These are phyloP conservation scores for Aureobasidium sp. DNA, from an alignment of 2,329 filamentous ascomycete genomes.

Conservation along the genomic window DNA sequence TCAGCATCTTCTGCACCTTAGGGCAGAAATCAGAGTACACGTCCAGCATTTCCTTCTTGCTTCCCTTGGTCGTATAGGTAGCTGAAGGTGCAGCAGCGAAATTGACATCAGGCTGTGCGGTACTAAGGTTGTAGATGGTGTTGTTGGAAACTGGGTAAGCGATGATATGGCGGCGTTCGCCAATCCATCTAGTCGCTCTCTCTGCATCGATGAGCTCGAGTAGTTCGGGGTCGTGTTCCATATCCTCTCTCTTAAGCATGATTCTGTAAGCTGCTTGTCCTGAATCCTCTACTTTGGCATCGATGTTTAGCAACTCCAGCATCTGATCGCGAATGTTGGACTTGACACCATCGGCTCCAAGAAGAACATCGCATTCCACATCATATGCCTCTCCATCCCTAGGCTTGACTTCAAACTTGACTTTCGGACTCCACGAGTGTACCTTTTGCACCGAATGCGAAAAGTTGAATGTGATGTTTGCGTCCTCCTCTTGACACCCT, in stretches of 20 bases:
- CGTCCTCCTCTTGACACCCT: constrained; percentile 52
- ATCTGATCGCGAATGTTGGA: constrained; percentile 40
- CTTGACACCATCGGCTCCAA: constrained; percentile 42
- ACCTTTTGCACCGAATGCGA: constrained; percentile 48
- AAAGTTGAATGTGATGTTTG: constrained; percentile 61
- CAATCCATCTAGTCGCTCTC: constrained; percentile 66
- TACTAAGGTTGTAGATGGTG: constrained; percentile 58
- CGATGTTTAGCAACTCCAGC: constrained; percentile 43
- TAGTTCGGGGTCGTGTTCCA: constrained; percentile 59
- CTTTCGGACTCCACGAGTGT: constrained; percentile 49
- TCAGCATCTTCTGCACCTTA: constrained; percentile 50
- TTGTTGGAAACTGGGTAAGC: constrained; percentile 65
- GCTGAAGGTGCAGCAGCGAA: constrained; percentile 49
- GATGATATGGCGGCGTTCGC: constrained; percentile 66
- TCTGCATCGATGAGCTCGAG: constrained; percentile 58
- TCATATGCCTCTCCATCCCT: constrained; percentile 44
- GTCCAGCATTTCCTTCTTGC: constrained; percentile 51
- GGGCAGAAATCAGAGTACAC: constrained; percentile 55
- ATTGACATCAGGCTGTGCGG: constrained; percentile 51
- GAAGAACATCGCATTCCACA: constrained; percentile 40
- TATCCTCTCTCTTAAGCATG: constrained; percentile 62
- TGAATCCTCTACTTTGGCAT: constrained; percentile 55
- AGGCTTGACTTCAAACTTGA: constrained; percentile 51
- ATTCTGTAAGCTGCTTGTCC: constrained; percentile 73
- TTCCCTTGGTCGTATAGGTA: constrained; percentile 55